Base-by-base conservation (phyloP, 163 green algal species). In the Volvox carteri region DNA sequence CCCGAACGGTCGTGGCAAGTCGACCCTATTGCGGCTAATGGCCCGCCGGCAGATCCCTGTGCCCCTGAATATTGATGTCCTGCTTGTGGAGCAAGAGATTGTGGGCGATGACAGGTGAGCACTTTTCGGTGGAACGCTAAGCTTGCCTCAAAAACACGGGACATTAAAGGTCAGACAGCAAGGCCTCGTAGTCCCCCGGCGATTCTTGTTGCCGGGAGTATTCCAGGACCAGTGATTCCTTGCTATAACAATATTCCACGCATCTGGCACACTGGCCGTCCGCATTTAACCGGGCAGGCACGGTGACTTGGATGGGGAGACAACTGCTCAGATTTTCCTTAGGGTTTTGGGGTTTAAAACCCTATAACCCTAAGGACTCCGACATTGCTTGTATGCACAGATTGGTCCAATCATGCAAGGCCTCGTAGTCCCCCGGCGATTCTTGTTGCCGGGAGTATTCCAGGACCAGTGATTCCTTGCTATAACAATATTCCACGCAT, bases 21-120 rank as follows among this genome's bases (percentile, higher is more conserved):
- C 98, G 46, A 99, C 98, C 74, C 91, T 99, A 87, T 92, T 99
- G 90, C 96, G 97, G 76, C 95, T 99, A 80, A 94, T 99, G 86
- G 97, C 97, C 18, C 93, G 94, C 86, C 94, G 98, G 5, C 97
- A 99, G 94, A 95, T 99, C 54, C 97, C 97, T 6, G 97, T 99
- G 86, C 96, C 97, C 4, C 94, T 98, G 50, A 95, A 91, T 78
- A 95, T 99, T 52, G 98, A 99, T 86, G 97, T 99, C 74, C 94
- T 99, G 86, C 96, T 99, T 84, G 98, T 99, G 91, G 98, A 99
- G 95, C 98, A 99, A 94, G 97, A 98, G 88, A 93, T 98, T 39
- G 93, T 96, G 67, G 93, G 93, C 3, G 92, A 94, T 67, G 91
- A 95, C 9, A 74, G 87, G 88, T 93, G 92, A 92, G 92, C 28